A percentile compares a stretch with the other conserved stretches of the same genome.
Conservation (phyloP, 2,329 filamentous ascomycete genomes). For the Lachnellula arida region DNA sequence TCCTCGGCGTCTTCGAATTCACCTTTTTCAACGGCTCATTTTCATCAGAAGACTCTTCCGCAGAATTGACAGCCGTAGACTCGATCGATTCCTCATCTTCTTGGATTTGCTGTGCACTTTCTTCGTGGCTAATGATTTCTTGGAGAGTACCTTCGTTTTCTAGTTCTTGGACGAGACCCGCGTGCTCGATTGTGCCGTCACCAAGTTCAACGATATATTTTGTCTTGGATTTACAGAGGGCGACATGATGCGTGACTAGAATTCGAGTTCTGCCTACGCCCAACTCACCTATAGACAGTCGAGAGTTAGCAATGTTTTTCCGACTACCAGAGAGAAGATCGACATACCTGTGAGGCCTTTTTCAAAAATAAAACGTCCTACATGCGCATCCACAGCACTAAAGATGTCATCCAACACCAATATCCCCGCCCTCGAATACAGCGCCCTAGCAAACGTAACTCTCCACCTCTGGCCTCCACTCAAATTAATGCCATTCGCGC, state of each 20-base stretch:
- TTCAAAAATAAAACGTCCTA: slow-evolving; percentile 74
- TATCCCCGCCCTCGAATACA: slow-evolving; percentile 74
- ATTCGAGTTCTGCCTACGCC: slow-evolving; percentile 68
- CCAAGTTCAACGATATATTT: slow-evolving; percentile 72
- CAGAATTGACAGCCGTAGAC: slow-evolving; percentile 51
- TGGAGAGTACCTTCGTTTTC: slow-evolving; percentile 51
- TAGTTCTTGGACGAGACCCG: slow-evolving; percentile 63
- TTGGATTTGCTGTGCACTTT: slow-evolving; percentile 40
- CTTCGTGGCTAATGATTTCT: slow-evolving; percentile 53
- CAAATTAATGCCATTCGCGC: slow-evolving; percentile 78
- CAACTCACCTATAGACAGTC: slow-evolving; percentile 45
- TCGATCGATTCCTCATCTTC: slow-evolving; percentile 47
- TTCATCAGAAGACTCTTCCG: slow-evolving; percentile 41
- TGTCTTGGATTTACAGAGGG: slow-evolving; percentile 63
- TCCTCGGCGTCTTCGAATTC: slow-evolving; percentile 51
- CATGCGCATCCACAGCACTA: slow-evolving; percentile 73
- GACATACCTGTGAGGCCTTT: slow-evolving; percentile 57
- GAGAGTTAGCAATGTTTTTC: background rate
- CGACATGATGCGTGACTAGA: slow-evolving; percentile 75
- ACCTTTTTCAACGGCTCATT: slow-evolving; percentile 46
- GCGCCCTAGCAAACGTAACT: slow-evolving; percentile 70
- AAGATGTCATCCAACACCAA: slow-evolving; percentile 81
- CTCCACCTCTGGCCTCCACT: slow-evolving; percentile 83
- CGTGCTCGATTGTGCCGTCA: slow-evolving; percentile 59
- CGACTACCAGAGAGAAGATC: no score